Evolutionary conservation across 1,139 yeast genomes (phyloP).

Genomic region (Nakaseomyces glabratus): DNA sequence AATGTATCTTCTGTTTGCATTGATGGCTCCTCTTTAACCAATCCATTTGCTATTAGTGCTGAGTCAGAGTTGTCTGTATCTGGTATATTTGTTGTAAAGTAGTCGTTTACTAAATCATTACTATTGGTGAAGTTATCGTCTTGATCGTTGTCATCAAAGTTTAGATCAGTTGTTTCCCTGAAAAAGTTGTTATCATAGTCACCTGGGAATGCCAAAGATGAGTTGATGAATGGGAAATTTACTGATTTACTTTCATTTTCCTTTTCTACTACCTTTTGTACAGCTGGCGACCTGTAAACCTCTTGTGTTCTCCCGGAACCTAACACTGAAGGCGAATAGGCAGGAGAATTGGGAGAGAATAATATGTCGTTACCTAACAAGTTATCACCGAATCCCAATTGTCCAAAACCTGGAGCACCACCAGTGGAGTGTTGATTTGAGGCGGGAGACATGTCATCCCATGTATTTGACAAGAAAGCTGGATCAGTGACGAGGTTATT

Average conservation of each 20-base stretch:
- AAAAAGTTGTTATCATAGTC: slow-evolving; percentile 6
- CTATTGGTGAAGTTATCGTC: slow-evolving; percentile 5
- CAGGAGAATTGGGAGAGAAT: slow-evolving; percentile 6
- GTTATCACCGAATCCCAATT: slow-evolving; percentile 11
- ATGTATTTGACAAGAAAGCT: slow-evolving; percentile 7
- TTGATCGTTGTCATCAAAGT: slow-evolving; percentile 6
- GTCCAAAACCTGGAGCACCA: slow-evolving; percentile 11
- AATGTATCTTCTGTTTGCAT: background rate
- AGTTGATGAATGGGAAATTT: slow-evolving; percentile 18
- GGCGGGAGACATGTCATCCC: slow-evolving; percentile 5
- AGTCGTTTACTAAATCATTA: slow-evolving; percentile 7
- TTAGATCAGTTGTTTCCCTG: background rate
- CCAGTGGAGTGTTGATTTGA: background rate
- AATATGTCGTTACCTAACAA: slow-evolving; percentile 4
- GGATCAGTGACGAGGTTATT: slow-evolving; percentile 5
- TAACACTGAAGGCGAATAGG: slow-evolving; percentile 3
- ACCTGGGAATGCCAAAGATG: slow-evolving; percentile 22
- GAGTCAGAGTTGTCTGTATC: slow-evolving; percentile 10
- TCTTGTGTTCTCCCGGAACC: slow-evolving; percentile 5
- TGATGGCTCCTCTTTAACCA: slow-evolving; percentile 18
- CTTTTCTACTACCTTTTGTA: slow-evolving; percentile 2
- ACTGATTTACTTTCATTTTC: slow-evolving; percentile 2
- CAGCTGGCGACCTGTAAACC: slow-evolving; percentile 1
- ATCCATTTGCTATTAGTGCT: slow-evolving; percentile 7
- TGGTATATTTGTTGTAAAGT: slow-evolving; percentile 11